Base-by-base conservation (phyloP, 768 basidiomycete genomes). In the Collybiopsis luxurians region DNA sequence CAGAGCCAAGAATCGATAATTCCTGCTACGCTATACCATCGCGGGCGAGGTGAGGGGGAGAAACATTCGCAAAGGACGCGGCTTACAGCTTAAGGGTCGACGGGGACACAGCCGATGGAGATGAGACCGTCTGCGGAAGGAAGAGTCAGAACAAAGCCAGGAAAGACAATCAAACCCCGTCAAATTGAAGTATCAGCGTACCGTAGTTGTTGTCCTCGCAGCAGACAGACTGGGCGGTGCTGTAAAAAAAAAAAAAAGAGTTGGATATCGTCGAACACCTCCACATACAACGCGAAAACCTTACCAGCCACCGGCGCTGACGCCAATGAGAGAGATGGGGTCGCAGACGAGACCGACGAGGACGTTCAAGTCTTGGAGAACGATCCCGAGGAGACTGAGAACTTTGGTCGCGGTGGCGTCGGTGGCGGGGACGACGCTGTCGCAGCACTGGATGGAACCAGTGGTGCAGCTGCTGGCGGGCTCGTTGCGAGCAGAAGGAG, bases 331-430 rank as follows among this genome's bases (percentile, higher is more conserved):
- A 19, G 26, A 39, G 26, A 47, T 31, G 39, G 48, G 48, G n/a
- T 42, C 30, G 53, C 61, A 63, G 5, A 38, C 26, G 21, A 47
- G 24, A 15, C 24, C 53, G 28, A 61, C 50, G 40, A 31, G 45
- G 3, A 36, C 34, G 19, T 47, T 48, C 31, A 39, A 30, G 27
- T 45, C 87, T 6, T 89, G 79, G 5, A 90, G 71, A 67, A 88
- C 89, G 50, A 65, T 59, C 59, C 63, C 64, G 52, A 58, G 7
- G 30, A 58, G 55, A 17, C 48, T 58, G 23, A 66, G 48, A 17
- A 65, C n/a, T n/a, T 28, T 42, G n/a, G 55, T 31, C n/a, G 55
- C 57, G 19, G 57, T 51, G 23, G 59, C 34, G 19, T 38, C 34
- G 21, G 52, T 45, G 23, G 59, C 53, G 13, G 26, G 15, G 17